Evolutionary conservation across 2,329 filamentous ascomycete species (phyloP).

Genomic region (Trichoderma asperellum): DNA sequence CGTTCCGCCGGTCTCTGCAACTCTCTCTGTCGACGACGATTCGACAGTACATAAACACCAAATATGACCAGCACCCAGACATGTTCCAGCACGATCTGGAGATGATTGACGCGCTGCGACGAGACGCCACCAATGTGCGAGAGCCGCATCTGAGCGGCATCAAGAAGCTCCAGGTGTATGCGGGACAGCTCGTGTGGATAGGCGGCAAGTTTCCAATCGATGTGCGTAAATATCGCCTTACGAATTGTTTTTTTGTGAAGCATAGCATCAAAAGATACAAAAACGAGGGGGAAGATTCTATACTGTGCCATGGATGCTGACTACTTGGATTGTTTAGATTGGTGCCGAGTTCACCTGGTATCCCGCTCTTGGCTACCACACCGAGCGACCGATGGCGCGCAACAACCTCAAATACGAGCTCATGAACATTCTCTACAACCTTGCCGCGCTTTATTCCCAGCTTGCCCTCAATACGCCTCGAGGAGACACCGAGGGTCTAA

Average conservation of each 20-base stretch:
- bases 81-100: constrained; percentile 90
- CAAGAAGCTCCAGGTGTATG: constrained; percentile 86
- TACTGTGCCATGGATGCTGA: neutral
- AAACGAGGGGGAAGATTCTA: neutral
- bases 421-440: constrained; percentile 90
- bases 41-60: constrained; percentile 92
- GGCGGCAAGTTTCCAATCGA: constrained; percentile 96
- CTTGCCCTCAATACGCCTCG: constrained; percentile 81
- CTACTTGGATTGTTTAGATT: constrained; percentile 60
- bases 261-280: neutral
- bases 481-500: constrained; percentile 78
- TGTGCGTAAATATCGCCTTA: constrained; percentile 48
- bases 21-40: constrained; percentile 81
- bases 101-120: constrained; percentile 79
- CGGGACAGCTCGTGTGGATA: constrained; percentile 90
- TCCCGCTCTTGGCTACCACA: constrained; percentile 88
- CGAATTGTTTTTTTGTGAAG: neutral
- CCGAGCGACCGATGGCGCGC: constrained; percentile 68
- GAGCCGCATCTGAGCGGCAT: constrained; percentile 88
- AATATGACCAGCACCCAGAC: constrained; percentile 98
- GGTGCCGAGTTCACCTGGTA: constrained; percentile 98
- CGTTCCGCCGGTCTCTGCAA: constrained; percentile 83
- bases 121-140: constrained; percentile 83
- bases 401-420: constrained; percentile 80
- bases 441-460: constrained; percentile 91